A percentile compares a stretch with the other conserved stretches of the same genome.
Evolutionary conservation across 805 yeast genomes (phyloP).

Genomic region (Spathaspora boniae): DNA sequence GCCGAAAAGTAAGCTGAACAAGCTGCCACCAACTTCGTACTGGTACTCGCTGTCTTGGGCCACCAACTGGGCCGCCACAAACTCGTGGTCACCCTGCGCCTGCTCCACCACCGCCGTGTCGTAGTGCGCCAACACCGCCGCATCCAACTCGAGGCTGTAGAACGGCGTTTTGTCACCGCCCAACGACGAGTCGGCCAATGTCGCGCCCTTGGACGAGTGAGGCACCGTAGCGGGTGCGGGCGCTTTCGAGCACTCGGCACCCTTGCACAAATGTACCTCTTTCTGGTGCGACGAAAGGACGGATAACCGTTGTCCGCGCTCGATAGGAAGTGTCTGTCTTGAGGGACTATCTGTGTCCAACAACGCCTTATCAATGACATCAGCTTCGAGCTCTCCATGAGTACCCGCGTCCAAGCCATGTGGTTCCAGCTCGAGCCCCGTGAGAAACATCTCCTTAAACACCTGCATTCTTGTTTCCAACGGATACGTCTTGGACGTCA

Average conservation of each 20-base stretch:
- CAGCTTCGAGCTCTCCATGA: background rate
- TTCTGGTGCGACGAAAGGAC: slow-evolving; percentile 2
- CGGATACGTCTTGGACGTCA: slow-evolving; percentile 48
- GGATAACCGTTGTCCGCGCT: no score
- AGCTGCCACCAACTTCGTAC: slow-evolving; percentile 21
- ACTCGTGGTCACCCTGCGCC: no score
- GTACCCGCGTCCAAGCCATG: background rate
- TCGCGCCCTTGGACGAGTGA: slow-evolving; percentile 37
- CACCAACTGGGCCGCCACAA: background rate
- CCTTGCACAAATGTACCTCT: slow-evolving; percentile 23
- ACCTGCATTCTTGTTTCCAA: slow-evolving; percentile 56
- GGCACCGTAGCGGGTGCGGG: slow-evolving; percentile 45
- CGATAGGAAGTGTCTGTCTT: background rate
- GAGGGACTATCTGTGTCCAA: background rate
- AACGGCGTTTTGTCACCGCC: slow-evolving; percentile 52
- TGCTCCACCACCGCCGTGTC: slow-evolving; percentile 49
- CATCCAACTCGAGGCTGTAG: slow-evolving; percentile 42
- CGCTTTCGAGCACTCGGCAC: slow-evolving; percentile 43
- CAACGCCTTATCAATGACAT: background rate
- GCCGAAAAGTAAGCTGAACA: slow-evolving; percentile 38
- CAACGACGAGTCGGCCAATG: slow-evolving; percentile 49
- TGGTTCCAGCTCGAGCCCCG: slow-evolving; percentile 57
- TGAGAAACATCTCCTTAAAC: slow-evolving; percentile 42
- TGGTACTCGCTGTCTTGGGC: background rate
- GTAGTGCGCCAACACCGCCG: slow-evolving; percentile 37